Conservation (phyloP, 2,329 filamentous ascomycete species). For the Colletotrichum musae region DNA sequence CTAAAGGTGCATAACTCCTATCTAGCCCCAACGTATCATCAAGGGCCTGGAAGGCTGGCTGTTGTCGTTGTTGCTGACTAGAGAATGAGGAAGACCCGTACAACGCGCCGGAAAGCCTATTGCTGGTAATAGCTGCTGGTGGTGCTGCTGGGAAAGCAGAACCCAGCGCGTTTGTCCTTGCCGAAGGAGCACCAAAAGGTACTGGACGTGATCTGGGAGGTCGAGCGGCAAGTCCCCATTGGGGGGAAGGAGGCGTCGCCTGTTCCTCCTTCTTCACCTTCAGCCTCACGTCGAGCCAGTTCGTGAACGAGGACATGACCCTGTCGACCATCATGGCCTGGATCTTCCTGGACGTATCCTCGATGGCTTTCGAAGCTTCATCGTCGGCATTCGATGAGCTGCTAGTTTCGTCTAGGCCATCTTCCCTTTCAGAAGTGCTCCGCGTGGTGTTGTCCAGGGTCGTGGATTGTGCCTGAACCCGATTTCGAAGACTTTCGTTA, state of each 20-base stretch:
- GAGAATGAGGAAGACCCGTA: too few relatives aligned
- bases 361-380: not conserved
- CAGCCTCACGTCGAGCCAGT: constrained; percentile 32
- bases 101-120: too few relatives aligned
- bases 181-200: too few relatives aligned
- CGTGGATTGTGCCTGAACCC: not conserved
- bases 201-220: too few relatives aligned
- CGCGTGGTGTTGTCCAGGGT: not conserved
- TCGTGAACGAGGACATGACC: constrained; percentile 31
- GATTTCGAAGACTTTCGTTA: not conserved
- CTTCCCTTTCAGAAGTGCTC: not conserved
- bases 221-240: too few relatives aligned
- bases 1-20: too few relatives aligned
- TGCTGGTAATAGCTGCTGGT: too few relatives aligned
- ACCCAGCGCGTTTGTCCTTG: too few relatives aligned
- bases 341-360: not conserved
- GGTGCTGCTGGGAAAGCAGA: too few relatives aligned
- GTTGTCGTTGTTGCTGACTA: too few relatives aligned
- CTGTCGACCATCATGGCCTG: constrained; percentile 33
- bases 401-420: not conserved
- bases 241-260: not conserved
- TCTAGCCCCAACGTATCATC: too few relatives aligned
- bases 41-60: too few relatives aligned
- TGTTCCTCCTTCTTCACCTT: constrained; percentile 10
- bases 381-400: not conserved